These are phyloP conservation scores for Candida sanyaensis DNA, from an alignment of 1,139 yeast genomes.

Conservation along the genomic window DNA sequence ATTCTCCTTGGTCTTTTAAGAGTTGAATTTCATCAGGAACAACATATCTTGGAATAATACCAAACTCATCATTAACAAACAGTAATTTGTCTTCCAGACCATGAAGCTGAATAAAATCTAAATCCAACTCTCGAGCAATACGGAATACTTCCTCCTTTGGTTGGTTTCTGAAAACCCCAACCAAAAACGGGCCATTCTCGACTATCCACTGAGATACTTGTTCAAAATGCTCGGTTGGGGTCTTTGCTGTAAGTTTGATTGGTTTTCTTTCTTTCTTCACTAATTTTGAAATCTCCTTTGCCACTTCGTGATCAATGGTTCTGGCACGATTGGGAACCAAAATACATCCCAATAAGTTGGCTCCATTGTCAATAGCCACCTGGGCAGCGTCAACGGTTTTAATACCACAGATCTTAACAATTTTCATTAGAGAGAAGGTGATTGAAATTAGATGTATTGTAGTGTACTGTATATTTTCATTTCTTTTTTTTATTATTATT, in stretches of 20 bases:
- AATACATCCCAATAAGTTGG: conserved; percentile 80
- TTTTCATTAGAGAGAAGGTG: conserved; percentile 5
- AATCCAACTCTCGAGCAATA: conserved; percentile 45
- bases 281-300: conserved; percentile 50
- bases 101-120: conserved; percentile 87
- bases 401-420: conserved; percentile 84
- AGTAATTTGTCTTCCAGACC: conserved; percentile 73
- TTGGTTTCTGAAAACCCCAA: conserved; percentile 92
- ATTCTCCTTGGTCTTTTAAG: conserved; percentile 23
- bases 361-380: conserved; percentile 67
- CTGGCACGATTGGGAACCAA: conserved; percentile 81
- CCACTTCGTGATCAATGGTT: conserved; percentile 59
- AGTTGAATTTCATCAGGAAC: conserved; percentile 49
- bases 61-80: conserved; percentile 47
- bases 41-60: conserved; percentile 75
- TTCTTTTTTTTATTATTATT: too few relatives aligned
- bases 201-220: conserved; percentile 28
- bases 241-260: not conserved
- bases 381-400: conserved; percentile 67
- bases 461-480: not conserved
- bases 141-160: conserved; percentile 57
- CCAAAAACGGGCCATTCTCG: conserved; percentile 68
- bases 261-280: conserved; percentile 24
- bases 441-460: not conserved
- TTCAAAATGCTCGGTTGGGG: conserved; percentile 36